Evolutionary conservation across 805 yeast genomes (phyloP).

Genomic region (Saccharomycopsis synnaedendra): DNA sequence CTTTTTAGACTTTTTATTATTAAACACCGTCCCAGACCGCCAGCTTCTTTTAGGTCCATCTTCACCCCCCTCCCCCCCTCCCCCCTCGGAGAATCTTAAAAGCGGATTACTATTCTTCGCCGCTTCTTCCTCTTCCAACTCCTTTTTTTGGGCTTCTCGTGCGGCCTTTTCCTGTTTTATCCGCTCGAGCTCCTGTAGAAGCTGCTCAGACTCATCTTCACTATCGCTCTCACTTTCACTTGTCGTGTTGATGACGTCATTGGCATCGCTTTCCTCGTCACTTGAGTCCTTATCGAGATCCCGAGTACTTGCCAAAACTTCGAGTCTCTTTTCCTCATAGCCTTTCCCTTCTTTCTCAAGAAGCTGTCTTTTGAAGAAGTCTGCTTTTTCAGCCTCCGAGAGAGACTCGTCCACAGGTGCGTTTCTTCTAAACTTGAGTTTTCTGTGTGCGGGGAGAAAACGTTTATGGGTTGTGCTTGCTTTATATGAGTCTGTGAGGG

Average conservation of each 20-base stretch:
- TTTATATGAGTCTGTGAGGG: conserved; percentile 8
- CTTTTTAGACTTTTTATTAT: conserved; percentile 3
- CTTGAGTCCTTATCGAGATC: neutral
- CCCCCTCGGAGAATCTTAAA: neutral
- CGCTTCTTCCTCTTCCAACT: neutral
- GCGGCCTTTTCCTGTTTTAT: conserved; percentile 5
- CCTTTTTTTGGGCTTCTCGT: neutral
- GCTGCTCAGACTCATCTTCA: conserved; percentile 2
- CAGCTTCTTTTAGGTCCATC: neutral
- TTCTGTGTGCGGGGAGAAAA: conserved; percentile 13
- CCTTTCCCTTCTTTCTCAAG: neutral
- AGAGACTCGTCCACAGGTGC: neutral
- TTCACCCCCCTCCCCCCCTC: neutral
- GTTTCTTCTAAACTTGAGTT: conserved; percentile 12
- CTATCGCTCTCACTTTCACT: conserved; percentile 1
- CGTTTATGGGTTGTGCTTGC: conserved; percentile 14
- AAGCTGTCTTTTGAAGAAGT: neutral
- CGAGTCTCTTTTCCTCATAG: neutral
- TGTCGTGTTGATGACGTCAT: neutral
- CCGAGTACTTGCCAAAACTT: neutral
- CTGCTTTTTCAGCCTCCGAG: neutral
- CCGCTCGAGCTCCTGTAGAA: conserved; percentile 3
- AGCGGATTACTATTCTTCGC: conserved; percentile 11
- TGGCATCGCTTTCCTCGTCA: neutral
- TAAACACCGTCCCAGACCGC: conserved; percentile 5